Base-by-base conservation (phyloP, 768 basidiomycete species). In the Naganishia onofrii region DNA sequence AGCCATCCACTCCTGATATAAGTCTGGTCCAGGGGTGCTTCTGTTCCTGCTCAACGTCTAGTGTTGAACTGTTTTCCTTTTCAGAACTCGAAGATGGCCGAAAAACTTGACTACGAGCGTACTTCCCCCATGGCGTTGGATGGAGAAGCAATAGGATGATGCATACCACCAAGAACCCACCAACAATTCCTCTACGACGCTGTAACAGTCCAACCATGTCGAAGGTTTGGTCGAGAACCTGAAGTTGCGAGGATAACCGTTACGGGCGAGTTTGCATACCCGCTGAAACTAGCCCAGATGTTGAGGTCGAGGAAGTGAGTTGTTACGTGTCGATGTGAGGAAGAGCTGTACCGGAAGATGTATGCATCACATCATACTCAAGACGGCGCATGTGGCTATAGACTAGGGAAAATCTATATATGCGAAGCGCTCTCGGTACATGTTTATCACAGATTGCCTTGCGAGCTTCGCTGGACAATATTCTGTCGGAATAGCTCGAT, bases 1-100 rank as follows among this genome's bases (percentile, higher is more conserved):
- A 71, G 23, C 70, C 70, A 58, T 71, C 66, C 10, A 42, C 31
- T 31, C 70, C 70, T 8, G 65, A 42, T 15, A 71, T n/a, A 23
- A 70, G 17, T 28, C 52, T 28, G 19, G 69, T 60, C 34, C 38
- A 58, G 2, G 67, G 67, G 26, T 57, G 54, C 21, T 42, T 46
- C 2, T 3, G 36, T 23, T 23, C 17, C 36, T 26, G 19, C 2
- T 57, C 54, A 26, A 7, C 63, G 26, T 44, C 57, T 51, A n/a
- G 48, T 8, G 19, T 21, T 51, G 23, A 4, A 6, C 21, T 51
- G 48, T 21, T 21, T 58, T 58, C 31, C 21, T 21, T 17, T 12
- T 21, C 48, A 17, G 48, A 17, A 51, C 13, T 51, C 48, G 13
- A 34, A 7, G 32, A 29, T 29, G 29, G 3, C 5, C 57, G 34